Evolutionary conservation across 2,329 filamentous ascomycete genomes (phyloP).

Genomic region (Sclerotinia minor): DNA sequence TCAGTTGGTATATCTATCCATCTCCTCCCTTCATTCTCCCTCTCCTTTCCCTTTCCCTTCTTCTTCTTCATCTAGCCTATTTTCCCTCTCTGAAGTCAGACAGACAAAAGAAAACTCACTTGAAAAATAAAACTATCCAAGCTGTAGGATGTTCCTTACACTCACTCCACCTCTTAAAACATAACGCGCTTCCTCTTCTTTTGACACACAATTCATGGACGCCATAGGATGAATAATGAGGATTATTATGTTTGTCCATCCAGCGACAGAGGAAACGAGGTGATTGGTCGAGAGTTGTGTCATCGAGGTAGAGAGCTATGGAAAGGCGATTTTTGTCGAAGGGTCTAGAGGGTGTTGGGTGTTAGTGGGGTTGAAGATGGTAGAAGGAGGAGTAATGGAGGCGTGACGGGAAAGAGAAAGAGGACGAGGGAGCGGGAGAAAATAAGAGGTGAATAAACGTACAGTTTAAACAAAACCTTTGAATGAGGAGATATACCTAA

Average conservation of each 20-base stretch:
- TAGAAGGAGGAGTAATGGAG: neutral
- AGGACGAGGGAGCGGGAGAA: no score
- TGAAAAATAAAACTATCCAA: constrained; percentile 58
- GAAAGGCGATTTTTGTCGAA: constrained; percentile 58
- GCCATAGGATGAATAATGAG: constrained; percentile 51
- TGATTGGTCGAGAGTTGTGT: constrained; percentile 40
- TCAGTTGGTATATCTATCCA: no score
- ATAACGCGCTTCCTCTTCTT: constrained; percentile 51
- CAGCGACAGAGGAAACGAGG: constrained; percentile 41
- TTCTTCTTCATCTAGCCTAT: no score
- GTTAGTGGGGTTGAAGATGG: neutral
- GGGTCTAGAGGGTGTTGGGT: constrained; percentile 42
- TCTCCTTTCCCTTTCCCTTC: no score
- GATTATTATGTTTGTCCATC: constrained; percentile 36
- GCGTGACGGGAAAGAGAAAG: neutral
- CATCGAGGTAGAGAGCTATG: constrained; percentile 53
- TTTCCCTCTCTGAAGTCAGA: no score
- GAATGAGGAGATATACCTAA: constrained; percentile 50
- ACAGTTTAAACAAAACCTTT: constrained; percentile 58
- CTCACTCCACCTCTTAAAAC: constrained; percentile 54
- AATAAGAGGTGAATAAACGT: constrained; percentile 24
- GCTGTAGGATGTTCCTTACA: constrained; percentile 47
- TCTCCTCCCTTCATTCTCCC: no score
- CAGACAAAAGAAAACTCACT: constrained; percentile 42
- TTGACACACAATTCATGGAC: constrained; percentile 56